Conservation (phyloP, 78 protist species). For the Thecamonas trahens region DNA sequence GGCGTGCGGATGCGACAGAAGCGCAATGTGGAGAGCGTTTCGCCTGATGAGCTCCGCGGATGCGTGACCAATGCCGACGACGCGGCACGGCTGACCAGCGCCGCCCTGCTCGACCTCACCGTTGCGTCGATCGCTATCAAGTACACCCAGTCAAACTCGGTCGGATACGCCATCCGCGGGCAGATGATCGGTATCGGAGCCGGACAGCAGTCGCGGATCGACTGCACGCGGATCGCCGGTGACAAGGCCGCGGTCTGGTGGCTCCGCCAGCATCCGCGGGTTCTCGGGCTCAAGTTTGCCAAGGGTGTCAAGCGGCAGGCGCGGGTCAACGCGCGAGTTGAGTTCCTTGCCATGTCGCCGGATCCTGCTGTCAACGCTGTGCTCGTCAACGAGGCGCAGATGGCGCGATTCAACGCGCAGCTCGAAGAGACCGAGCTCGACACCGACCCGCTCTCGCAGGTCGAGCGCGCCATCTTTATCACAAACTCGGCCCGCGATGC, state of each 20-base stretch:
- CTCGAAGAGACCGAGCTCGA: too few species aligned
- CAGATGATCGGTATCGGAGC: conserved; percentile 80
- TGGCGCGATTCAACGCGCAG: too few species aligned
- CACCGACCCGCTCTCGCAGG: conserved; percentile 8
- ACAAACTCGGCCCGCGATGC: not conserved
- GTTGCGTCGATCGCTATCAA: conserved; percentile 57
- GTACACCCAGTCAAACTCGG: conserved; percentile 64
- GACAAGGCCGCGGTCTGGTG: conserved; percentile 61
- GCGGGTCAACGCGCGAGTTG: conserved; percentile 48
- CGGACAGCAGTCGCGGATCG: conserved; percentile 74
- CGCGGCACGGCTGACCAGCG: conserved; percentile 5
- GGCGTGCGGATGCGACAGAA: conserved; percentile 38
- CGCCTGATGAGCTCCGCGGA: not conserved
- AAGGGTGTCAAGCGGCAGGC: conserved; percentile 5
- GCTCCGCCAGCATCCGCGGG: conserved; percentile 68
- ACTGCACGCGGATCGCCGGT: conserved; percentile 75
- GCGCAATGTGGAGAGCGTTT: not conserved
- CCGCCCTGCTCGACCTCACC: conserved; percentile 46
- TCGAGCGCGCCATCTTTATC: conserved; percentile 23
- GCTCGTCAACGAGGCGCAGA: too few species aligned
- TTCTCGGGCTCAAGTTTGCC: conserved; percentile 45
- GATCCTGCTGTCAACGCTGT: too few species aligned
- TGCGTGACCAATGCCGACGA: not conserved
- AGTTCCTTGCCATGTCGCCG: too few species aligned
- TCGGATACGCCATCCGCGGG: conserved; percentile 55